Conservation (phyloP, 116 monocot genomes). For the Iris pallida region DNA sequence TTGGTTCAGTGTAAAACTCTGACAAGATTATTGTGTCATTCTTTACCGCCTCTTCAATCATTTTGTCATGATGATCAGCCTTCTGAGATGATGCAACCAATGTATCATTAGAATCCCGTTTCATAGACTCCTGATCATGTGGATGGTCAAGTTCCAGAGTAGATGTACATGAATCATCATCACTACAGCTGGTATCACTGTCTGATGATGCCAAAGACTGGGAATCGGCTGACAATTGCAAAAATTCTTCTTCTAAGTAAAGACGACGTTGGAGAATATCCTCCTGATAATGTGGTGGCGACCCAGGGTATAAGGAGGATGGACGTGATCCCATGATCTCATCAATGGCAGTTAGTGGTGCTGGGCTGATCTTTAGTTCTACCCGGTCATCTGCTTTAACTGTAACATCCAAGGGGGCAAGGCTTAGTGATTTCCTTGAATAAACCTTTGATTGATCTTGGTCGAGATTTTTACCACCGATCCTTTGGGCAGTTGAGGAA, state of each 20-base stretch:
- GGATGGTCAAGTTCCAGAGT: conserved; percentile 27
- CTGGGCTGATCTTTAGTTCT: conserved; percentile 13
- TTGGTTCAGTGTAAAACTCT: conserved; percentile 6
- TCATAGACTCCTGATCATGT: conserved; percentile 11
- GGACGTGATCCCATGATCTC: conserved; percentile 54
- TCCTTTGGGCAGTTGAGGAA: conserved; percentile 1
- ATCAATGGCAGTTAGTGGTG: conserved; percentile 40
- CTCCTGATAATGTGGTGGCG: conserved; percentile 74
- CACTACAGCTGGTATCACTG: conserved; percentile 70
- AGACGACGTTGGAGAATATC: conserved; percentile 70
- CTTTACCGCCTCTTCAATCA: conserved; percentile 4
- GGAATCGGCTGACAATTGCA: conserved; percentile 55
- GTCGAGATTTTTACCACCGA: conserved; percentile 10
- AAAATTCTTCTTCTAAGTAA: conserved; percentile 64
- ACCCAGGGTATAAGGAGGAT: conserved; percentile 27
- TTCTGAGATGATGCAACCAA: conserved; percentile 8
- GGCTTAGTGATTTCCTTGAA: conserved; percentile 11
- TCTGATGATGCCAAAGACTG: conserved; percentile 48
- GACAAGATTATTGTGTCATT: background rate
- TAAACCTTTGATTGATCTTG: conserved; percentile 15
- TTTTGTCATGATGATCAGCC: conserved; percentile 12
- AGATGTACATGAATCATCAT: conserved; percentile 46
- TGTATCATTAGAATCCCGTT: conserved; percentile 7
- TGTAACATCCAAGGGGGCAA: conserved; percentile 19
- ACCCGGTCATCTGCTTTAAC: conserved; percentile 12